Evolutionary conservation across 768 basidiomycete species (phyloP).

Genomic region (Melanogaster broomeanus): DNA sequence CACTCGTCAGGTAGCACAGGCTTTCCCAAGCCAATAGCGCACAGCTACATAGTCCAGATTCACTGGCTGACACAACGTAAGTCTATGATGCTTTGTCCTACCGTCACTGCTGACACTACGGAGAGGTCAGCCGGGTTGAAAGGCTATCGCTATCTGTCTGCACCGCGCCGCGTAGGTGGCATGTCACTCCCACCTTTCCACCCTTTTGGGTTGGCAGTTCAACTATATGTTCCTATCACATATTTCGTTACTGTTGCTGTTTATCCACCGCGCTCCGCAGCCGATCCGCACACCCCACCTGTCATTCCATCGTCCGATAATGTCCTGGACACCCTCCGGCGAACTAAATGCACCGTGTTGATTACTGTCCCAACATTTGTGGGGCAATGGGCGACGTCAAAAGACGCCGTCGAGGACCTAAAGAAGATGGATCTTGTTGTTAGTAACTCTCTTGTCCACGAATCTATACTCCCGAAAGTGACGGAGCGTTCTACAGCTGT

Average conservation of each 20-base stretch:
- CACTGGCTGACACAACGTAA: constrained; percentile 38
- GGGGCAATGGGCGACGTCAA: constrained; percentile 9
- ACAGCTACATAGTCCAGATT: constrained; percentile 31
- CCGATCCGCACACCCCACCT: constrained; percentile 7
- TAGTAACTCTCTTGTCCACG: background rate
- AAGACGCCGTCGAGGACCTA: constrained; percentile 15
- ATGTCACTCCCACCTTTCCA: constrained; percentile 45
- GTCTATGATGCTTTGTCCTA: background rate
- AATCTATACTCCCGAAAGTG: background rate
- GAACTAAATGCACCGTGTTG: constrained; percentile 8
- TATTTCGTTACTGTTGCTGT: constrained; percentile 25
- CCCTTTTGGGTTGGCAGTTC: constrained; percentile 30
- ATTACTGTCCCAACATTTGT: constrained; percentile 22
- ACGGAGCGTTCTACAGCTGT: constrained; percentile 1
- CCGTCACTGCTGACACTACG: background rate
- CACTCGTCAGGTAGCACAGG: constrained; percentile 44
- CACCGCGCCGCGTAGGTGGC: constrained; percentile 21
- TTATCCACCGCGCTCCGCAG: constrained; percentile 31
- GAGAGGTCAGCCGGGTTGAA: background rate
- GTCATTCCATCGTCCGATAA: constrained; percentile 21
- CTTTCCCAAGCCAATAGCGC: constrained; percentile 43
- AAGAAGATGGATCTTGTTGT: constrained; percentile 21
- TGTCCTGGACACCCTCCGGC: constrained; percentile 14
- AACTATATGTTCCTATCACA: constrained; percentile 34
- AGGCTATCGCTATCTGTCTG: background rate